These are phyloP conservation scores for Euphorbia tirucalli DNA, from an alignment of 345 rosid genomes.

Conservation along the genomic window DNA sequence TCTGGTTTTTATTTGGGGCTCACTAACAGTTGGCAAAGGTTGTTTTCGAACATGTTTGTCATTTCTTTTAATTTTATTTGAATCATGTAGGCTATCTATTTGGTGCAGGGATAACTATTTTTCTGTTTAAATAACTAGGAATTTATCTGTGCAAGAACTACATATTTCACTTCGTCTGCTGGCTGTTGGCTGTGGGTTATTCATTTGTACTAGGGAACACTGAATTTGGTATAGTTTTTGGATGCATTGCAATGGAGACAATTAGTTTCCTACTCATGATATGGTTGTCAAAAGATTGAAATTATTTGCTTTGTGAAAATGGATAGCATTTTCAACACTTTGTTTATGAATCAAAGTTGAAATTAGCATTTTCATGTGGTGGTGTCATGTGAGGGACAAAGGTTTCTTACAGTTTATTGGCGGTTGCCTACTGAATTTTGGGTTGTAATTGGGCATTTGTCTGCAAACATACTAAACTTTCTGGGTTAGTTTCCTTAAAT, in stretches of 20 bases:
- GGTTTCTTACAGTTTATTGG: not conserved
- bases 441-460: not conserved
- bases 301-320: not conserved
- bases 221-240: not conserved
- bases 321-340: not conserved
- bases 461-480: not conserved
- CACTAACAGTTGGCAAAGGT: constrained; percentile 69
- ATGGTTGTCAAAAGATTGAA: no score
- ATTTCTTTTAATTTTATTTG: not conserved
- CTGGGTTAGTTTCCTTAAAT: not conserved
- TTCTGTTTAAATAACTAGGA: not conserved
- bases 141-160: not conserved
- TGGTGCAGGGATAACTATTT: not conserved
- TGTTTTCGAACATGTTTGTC: constrained; percentile 4
- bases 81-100: not conserved
- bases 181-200: not conserved
- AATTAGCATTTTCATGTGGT: not conserved
- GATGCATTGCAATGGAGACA: not conserved
- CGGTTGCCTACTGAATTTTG: not conserved
- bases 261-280: no score
- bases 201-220: no score
- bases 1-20: constrained; percentile 68
- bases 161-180: not conserved
- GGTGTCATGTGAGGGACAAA: not conserved
- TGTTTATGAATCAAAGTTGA: no score